Evolutionary conservation across 1,284 basidiomycete genomes (phyloP), one percentile per base, ranked within the genome.

Genomic region (Flammula alnicola): DNA sequence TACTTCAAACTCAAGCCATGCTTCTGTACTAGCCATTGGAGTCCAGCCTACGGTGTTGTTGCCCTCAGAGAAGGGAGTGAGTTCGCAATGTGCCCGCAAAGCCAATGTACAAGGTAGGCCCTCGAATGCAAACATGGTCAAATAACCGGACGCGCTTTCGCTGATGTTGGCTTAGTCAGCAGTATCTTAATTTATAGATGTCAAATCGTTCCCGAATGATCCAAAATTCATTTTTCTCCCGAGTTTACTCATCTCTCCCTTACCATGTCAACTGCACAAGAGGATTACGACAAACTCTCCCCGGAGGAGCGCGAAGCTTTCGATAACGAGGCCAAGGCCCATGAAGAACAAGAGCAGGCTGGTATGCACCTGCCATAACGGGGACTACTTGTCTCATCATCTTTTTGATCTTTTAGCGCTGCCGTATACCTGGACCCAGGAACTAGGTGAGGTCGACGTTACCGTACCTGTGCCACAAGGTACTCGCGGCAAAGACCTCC

Each of bases 361-460:
- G 83, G 95, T 95, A 72, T 64, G 83, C 67, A 49, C 41, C 47
- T 60, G 53, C 48, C 52, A 52, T 50, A 38, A 27, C 56, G 51
- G 53, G 19, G 41, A 54, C 50, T 43, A 49, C 53, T 50, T 49
- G 58, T 60, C 58, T 52, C 54, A 56, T 61, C 48, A 45, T 47
- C 39, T 47, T 37, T 33, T 46, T 49, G 30, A 52, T 47, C 40
- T 35, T n/a, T 44, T 63, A 93, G 91, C 84, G 11, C 77, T 99
- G 50, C 97, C 97, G 1, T 99, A 98, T 71, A 77, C 71, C 43
- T 99, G 97, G 97, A 84, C 75, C 38, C 97, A 99, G 67, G 86
- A 94, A 60, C 79, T 99, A 5, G 84, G 84, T 19, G 93, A 96
- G 47, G 82, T 98, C 26, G 91, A 95, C 48, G 73, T 99, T 49